phyloP scores from a whole-genome alignment of 192 early-diverging fungal genomes.

The Coemansia aciculifera region DNA sequence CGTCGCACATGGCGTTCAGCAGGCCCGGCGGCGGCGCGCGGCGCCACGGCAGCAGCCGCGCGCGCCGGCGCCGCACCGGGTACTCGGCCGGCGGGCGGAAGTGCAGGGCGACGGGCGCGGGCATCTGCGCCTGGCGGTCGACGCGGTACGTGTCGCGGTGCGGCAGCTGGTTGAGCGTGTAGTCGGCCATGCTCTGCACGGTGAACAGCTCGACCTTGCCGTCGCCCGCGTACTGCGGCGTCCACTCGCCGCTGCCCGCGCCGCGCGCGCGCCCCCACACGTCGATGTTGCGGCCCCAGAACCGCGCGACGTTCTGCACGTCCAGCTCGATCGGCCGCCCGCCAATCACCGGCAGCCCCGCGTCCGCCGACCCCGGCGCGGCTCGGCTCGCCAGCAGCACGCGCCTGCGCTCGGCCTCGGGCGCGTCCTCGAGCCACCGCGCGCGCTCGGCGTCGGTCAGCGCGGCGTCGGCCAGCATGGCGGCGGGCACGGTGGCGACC shows the following conservation, averaged over 20 bases:
- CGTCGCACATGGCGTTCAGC: slow-evolving; percentile 74
- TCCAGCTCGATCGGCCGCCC: slow-evolving; percentile 69
- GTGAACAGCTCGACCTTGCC: slow-evolving; percentile 68
- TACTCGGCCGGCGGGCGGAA: slow-evolving; percentile 58
- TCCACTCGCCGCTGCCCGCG: slow-evolving; percentile 61
- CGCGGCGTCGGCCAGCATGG: slow-evolving; percentile 46
- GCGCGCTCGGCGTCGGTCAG: slow-evolving; percentile 43
- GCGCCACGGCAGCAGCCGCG: slow-evolving; percentile 27
- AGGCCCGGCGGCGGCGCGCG: slow-evolving; percentile 52
- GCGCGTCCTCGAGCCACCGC: slow-evolving; percentile 30
- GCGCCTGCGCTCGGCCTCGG: slow-evolving; percentile 38
- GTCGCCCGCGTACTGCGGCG: slow-evolving; percentile 68
- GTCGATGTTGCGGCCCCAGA: slow-evolving; percentile 72
- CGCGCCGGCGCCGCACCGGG: slow-evolving; percentile 24
- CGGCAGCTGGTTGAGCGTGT: slow-evolving; percentile 65
- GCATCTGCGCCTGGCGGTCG: slow-evolving; percentile 68
- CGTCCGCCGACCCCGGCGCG: slow-evolving; percentile 42
- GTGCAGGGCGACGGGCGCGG: slow-evolving; percentile 56
- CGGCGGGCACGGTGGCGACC: slow-evolving; percentile 56
- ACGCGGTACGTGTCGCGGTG: slow-evolving; percentile 58
- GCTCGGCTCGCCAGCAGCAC: slow-evolving; percentile 33
- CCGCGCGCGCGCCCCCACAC: slow-evolving; percentile 62
- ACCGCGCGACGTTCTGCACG: slow-evolving; percentile 71
- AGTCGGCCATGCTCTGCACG: slow-evolving; percentile 62
- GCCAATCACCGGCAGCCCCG: slow-evolving; percentile 56